Conservation (phyloP, 2,329 filamentous ascomycete genomes). For the Coniella vitis region DNA sequence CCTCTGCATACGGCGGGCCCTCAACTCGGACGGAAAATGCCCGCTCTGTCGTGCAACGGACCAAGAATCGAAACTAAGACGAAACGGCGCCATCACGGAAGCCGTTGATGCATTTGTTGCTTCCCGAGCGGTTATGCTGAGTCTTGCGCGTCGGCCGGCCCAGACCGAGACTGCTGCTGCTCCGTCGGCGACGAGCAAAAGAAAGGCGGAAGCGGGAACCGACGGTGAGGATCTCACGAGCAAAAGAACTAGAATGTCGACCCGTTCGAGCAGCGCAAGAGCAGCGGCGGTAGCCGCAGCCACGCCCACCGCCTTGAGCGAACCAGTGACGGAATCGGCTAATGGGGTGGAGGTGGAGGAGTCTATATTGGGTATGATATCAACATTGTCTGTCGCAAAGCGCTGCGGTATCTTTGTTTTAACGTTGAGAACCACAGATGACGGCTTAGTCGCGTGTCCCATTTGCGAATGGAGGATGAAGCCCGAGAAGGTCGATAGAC, state of each 20-base stretch:
- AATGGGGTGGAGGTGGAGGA: slow-evolving; percentile 30
- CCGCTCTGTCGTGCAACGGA: slow-evolving; percentile 73
- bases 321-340: slow-evolving; percentile 22
- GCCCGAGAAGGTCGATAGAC: slow-evolving; percentile 66
- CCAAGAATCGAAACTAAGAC: slow-evolving; percentile 76
- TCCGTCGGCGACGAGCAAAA: slow-evolving; percentile 37
- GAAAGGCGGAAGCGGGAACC: slow-evolving; percentile 36
- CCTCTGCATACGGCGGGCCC: slow-evolving; percentile 80
- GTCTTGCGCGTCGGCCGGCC: slow-evolving; percentile 51
- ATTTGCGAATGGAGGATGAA: slow-evolving; percentile 79
- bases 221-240: slow-evolving; percentile 25
- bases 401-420: background rate
- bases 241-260: slow-evolving; percentile 49
- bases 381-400: background rate
- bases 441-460: slow-evolving; percentile 77
- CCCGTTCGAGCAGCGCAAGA: slow-evolving; percentile 38
- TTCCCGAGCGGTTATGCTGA: slow-evolving; percentile 55
- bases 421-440: slow-evolving; percentile 37
- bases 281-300: slow-evolving; percentile 24
- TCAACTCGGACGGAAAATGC: slow-evolving; percentile 79
- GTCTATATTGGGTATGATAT: slow-evolving; percentile 23
- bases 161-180: slow-evolving; percentile 16
- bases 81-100: slow-evolving; percentile 81
- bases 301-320: slow-evolving; percentile 29
- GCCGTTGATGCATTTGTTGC: slow-evolving; percentile 71